Conservation (phyloP, 2,329 filamentous ascomycete genomes). For the Arthrocladium fulminans region DNA sequence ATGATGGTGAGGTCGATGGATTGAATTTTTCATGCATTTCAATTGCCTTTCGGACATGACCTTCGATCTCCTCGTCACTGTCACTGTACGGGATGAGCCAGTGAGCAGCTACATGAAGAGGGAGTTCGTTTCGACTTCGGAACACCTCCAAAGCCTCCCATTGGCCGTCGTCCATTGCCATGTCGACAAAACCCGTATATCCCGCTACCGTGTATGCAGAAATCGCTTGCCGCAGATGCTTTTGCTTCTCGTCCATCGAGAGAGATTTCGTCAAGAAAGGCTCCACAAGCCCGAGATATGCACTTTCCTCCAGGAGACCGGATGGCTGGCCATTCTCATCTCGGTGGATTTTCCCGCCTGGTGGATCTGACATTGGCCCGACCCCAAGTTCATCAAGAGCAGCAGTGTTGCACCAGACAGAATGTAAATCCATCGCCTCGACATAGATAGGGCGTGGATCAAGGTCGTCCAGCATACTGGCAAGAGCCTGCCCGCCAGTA, state of each 20-base stretch:
- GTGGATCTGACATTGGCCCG: conserved; percentile 35
- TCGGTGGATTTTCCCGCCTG: conserved; percentile 39
- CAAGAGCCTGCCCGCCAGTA: conserved; percentile 35
- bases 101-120: conserved; percentile 39
- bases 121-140: conserved; percentile 27
- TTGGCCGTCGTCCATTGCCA: conserved; percentile 44
- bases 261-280: conserved; percentile 35
- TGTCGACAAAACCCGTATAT: conserved; percentile 42
- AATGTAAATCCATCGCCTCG: conserved; percentile 42
- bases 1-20: conserved; percentile 30
- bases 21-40: conserved; percentile 33
- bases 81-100: conserved; percentile 38
- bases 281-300: conserved; percentile 36
- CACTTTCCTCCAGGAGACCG: conserved; percentile 39
- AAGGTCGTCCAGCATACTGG: conserved; percentile 41
- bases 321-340: conserved; percentile 36
- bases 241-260: conserved; percentile 35
- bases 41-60: conserved; percentile 38
- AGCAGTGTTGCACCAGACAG: conserved; percentile 41
- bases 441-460: conserved; percentile 42
- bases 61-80: conserved; percentile 30
- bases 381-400: conserved; percentile 38
- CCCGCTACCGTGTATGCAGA: conserved; percentile 35
- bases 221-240: conserved; percentile 30
- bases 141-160: conserved; percentile 38